These are phyloP conservation scores for Coffea eugenioides DNA, from an alignment of 257 asterid genomes.

Conservation along the genomic window DNA sequence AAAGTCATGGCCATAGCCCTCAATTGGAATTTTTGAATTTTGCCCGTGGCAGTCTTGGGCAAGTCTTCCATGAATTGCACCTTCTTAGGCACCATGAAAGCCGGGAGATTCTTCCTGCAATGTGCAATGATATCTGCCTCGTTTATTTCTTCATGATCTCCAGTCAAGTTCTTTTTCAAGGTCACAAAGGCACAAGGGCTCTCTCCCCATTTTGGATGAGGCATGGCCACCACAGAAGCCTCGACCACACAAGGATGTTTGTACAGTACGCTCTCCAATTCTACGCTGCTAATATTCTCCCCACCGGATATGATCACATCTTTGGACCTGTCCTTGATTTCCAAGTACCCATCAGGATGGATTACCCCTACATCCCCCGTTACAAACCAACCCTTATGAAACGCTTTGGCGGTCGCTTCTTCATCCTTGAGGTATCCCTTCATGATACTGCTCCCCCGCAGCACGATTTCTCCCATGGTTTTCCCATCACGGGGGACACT, in stretches of 20 bases:
- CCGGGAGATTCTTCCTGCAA: conserved; percentile 59
- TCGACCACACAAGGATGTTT: conserved; percentile 54
- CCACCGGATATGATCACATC: conserved; percentile 94
- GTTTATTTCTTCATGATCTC: not conserved
- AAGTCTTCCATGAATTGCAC: conserved; percentile 54
- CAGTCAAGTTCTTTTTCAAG: not conserved
- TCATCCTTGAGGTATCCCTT: conserved; percentile 76
- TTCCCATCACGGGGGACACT: conserved; percentile 66
- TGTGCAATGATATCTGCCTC: conserved; percentile 57
- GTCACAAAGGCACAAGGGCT: conserved; percentile 47
- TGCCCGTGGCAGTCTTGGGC: conserved; percentile 77
- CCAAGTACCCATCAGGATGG: conserved; percentile 80
- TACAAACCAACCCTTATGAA: conserved; percentile 64
- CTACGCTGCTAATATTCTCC: conserved; percentile 85
- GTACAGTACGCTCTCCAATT: conserved; percentile 63
- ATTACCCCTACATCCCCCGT: conserved; percentile 88
- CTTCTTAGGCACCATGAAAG: conserved; percentile 79
- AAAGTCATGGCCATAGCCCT: conserved; percentile 57
- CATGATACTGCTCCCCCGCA: conserved; percentile 81
- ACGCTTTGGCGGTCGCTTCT: conserved; percentile 46
- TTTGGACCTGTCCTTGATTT: conserved; percentile 79
- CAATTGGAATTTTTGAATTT: conserved; percentile 60
- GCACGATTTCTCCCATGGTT: conserved; percentile 68
- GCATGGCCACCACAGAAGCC: conserved; percentile 95
- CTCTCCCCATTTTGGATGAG: conserved; percentile 79